Percentiles rank a stretch among this genome's conserved stretches.
These are phyloP conservation scores for Hymenoscyphus fructigenus DNA, from an alignment of 2,329 filamentous ascomycete species.

Conservation along the genomic window DNA sequence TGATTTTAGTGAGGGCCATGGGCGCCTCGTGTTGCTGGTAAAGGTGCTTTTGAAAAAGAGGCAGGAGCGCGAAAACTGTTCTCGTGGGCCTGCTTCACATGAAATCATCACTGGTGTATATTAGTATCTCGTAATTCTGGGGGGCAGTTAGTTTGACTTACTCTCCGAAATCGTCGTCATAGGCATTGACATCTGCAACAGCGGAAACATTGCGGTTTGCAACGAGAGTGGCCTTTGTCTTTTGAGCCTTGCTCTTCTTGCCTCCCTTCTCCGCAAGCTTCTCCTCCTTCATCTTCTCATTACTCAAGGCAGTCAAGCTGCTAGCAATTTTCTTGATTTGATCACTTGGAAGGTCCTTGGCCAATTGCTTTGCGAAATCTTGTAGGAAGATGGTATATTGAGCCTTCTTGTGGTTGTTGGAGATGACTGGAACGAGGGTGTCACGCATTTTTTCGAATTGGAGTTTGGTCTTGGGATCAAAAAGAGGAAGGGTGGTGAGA, in stretches of 20 bases:
- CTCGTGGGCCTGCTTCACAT: conserved; percentile 54
- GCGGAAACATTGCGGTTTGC: conserved; percentile 56
- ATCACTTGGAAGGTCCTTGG: conserved; percentile 82
- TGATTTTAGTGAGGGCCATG: conserved; percentile 11
- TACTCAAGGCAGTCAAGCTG: conserved; percentile 81
- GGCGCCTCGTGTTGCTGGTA: conserved; percentile 13
- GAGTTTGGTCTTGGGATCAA: conserved; percentile 83
- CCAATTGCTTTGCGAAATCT: conserved; percentile 84
- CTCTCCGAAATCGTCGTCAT: conserved; percentile 86
- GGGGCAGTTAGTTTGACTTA: conserved; percentile 49
- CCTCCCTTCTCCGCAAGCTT: conserved; percentile 89
- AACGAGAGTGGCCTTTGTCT: conserved; percentile 86
- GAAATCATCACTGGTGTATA: conserved; percentile 60
- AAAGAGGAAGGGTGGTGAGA: conserved; percentile 74
- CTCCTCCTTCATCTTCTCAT: conserved; percentile 99
- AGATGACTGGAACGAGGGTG: conserved; percentile 75
- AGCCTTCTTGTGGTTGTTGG: conserved; percentile 76
- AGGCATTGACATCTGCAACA: conserved; percentile 69
- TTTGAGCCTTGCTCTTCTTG: conserved; percentile 96
- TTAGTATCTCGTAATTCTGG: conserved; percentile 23
- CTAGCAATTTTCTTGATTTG: conserved; percentile 97
- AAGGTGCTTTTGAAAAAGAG: conserved; percentile 13
- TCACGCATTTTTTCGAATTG: conserved; percentile 81
- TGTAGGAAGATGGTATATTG: conserved; percentile 89
- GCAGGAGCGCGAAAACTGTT: conserved; percentile 17